Percentiles rank a stretch among this genome's conserved stretches.
Evolutionary conservation across 129 eudicot genomes (phyloP).

Genomic region (Lactuca sativa): DNA sequence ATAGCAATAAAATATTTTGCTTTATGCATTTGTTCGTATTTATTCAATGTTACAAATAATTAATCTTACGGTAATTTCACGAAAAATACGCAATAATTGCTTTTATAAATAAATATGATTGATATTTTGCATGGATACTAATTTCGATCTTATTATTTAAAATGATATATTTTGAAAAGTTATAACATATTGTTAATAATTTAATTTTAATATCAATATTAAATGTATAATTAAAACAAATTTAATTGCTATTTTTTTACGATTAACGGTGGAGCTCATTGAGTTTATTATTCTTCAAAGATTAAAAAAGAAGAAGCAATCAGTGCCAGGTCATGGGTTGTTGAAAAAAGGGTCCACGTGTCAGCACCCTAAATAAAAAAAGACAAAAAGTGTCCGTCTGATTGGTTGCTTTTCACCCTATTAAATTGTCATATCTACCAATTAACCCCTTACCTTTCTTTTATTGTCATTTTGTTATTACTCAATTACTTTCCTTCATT

Average conservation of each 20-base stretch:
- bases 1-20: too few species aligned
- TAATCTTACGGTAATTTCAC: too few species aligned
- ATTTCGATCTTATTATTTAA: too few species aligned
- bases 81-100: too few species aligned
- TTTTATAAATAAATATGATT: too few species aligned
- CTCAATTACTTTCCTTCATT: background rate
- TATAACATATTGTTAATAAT: too few species aligned
- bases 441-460: background rate
- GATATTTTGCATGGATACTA: too few species aligned
- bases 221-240: too few species aligned
- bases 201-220: too few species aligned
- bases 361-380: conserved; percentile 30
- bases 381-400: conserved; percentile 13
- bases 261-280: background rate
- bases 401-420: conserved; percentile 9
- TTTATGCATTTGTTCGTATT: too few species aligned
- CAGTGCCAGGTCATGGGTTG: conserved; percentile 20
- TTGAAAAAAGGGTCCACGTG: conserved; percentile 25
- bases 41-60: too few species aligned
- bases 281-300: background rate
- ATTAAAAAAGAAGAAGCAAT: background rate
- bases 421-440: background rate
- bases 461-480: background rate
- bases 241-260: background rate
- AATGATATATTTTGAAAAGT: too few species aligned